Percentiles rank a stretch among this genome's conserved stretches.
Conservation (phyloP, 495 filamentous ascomycete species). For the Hypoxylon lenormandii region DNA sequence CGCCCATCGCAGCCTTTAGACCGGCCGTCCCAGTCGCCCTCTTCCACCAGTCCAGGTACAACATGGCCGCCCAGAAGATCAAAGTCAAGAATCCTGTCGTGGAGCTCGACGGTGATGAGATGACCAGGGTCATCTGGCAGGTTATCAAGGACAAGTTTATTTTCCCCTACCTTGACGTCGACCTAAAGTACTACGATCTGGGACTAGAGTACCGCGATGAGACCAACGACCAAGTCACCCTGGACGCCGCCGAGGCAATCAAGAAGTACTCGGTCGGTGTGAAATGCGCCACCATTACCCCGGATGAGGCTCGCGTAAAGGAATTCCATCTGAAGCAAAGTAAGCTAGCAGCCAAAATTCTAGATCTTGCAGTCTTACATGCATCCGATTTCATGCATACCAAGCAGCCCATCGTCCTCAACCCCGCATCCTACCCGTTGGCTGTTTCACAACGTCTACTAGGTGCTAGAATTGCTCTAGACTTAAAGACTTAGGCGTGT, state of each 20-base stretch:
- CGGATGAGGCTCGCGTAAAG: conserved; percentile 93
- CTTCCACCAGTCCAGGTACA: conserved; percentile 48
- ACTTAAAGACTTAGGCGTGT: background rate
- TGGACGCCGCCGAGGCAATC: conserved; percentile 95
- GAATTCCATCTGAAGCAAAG: conserved; percentile 99
- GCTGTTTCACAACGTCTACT: conserved; percentile 8
- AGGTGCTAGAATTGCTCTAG: conserved; percentile 4
- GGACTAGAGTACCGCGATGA: conserved; percentile 94
- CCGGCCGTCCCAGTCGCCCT: conserved; percentile 47
- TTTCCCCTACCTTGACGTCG: conserved; percentile 90
- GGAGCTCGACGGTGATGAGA: conserved; percentile 98
- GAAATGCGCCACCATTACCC: conserved; percentile 99
- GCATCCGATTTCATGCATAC: conserved; percentile 19
- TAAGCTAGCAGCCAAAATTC: conserved; percentile 58
- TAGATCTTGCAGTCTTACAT: too few relatives aligned
- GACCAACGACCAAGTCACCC: conserved; percentile 94
- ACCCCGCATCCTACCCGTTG: conserved; percentile 21
- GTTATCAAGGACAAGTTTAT: conserved; percentile 99
- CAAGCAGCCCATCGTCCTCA: conserved; percentile 4
- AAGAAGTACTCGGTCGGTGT: conserved; percentile 98
- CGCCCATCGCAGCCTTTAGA: conserved; percentile 37
- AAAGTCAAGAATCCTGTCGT: conserved; percentile 98
- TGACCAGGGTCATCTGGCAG: conserved; percentile 99
- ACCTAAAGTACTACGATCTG: conserved; percentile 99
- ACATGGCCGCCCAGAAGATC: conserved; percentile 72